Evolutionary conservation across 768 basidiomycete species (phyloP), one percentile per base, ranked within the genome.

Genomic region (Pisolithus marmoratus): DNA sequence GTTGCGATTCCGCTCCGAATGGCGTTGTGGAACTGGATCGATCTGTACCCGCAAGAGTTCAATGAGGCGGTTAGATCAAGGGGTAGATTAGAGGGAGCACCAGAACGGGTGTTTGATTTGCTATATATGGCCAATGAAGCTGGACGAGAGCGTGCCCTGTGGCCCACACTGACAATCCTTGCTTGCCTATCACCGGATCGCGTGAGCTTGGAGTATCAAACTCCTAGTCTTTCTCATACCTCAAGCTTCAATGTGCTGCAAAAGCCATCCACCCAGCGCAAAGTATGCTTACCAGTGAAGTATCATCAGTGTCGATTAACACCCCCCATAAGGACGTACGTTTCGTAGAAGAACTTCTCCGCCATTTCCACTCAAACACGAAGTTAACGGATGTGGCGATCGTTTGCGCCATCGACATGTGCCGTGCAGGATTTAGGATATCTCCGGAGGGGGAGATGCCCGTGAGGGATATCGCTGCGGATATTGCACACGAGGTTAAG

Each of bases 11-110:
- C 86, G 24, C 75, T 95, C 34, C 81, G 90, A 20, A 75, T 79
- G 26, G 90, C 89, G 1, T 73, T 95, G 24, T 94, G 93, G 92
- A 91, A 87, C 56, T 95, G 91, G 91, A 83, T 94, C 29, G 83
- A 87, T 27, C 72, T 80, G 22, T 88, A 85, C 60, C 85, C 90
- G 0, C 70, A 73, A 5, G 90, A 96, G 63, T 95, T 84, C 64
- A 84, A 85, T 49, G 84, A 90, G 7, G 76, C 81, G 5, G 75
- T 92, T 36, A 74, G 78, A 9, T 72, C 75, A 3, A 76, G 84
- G 42, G 81, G 84, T 26, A 76, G 72, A 36, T 72, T 89, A 12
- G 94, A 95, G 53, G 90, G 87, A 40, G 82, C 84, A 0, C 85
- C 92, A 1, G 92, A 96, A 63, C 81, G 88, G 8, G 80, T 94